phyloP scores from a whole-genome alignment of 805 yeast species.

The Lipomyces yamanashiensis region DNA sequence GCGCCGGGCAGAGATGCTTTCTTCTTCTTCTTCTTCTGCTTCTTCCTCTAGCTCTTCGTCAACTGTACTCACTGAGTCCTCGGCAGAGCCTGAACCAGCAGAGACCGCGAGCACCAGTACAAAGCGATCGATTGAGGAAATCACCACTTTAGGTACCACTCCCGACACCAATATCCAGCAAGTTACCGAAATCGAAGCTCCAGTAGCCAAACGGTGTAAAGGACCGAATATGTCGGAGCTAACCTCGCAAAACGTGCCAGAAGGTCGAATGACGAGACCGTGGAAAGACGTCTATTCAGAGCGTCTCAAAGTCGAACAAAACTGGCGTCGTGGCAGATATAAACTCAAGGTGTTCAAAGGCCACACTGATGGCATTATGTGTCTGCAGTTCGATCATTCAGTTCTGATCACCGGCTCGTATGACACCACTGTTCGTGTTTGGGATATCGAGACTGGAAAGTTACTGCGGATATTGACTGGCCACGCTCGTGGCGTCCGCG shows the following conservation, averaged over 20 bases:
- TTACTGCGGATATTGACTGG: conserved; percentile 78
- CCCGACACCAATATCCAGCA: neutral
- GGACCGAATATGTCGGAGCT: conserved; percentile 16
- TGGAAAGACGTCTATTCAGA: conserved; percentile 96
- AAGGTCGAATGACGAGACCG: conserved; percentile 60
- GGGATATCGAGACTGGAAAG: conserved; percentile 85
- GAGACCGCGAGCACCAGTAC: conserved; percentile 4
- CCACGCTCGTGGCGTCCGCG: conserved; percentile 85
- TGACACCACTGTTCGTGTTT: conserved; percentile 87
- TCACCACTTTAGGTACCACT: neutral
- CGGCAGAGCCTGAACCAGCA: conserved; percentile 1
- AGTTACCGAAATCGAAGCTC: neutral
- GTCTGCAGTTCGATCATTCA: conserved; percentile 82
- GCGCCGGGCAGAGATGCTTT: conserved; percentile 14
- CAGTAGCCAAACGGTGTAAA: conserved; percentile 18
- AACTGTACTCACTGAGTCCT: too few relatives aligned
- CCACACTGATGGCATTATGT: conserved; percentile 85
- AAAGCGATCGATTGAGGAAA: conserved; percentile 17
- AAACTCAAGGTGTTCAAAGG: conserved; percentile 69
- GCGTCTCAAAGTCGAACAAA: conserved; percentile 85
- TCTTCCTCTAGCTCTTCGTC: neutral
- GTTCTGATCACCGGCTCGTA: conserved; percentile 88
- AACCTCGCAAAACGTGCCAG: conserved; percentile 26
- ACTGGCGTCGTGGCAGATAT: conserved; percentile 89
- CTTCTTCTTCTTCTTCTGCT: conserved; percentile 4